Conservation (phyloP, 148 eudicot genomes). For the Salicornia ramosissima region DNA sequence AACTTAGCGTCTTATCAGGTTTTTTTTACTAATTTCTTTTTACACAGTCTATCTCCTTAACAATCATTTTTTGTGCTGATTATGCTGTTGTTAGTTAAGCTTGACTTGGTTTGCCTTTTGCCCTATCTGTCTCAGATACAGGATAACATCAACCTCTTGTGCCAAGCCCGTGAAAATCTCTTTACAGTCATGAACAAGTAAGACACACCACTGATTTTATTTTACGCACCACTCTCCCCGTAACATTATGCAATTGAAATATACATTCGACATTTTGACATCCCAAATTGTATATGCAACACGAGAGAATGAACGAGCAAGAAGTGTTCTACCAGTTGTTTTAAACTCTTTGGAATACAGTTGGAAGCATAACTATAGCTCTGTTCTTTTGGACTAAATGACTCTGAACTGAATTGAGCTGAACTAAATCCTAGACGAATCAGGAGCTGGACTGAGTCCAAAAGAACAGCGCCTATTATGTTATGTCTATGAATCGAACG, state of each 20-base stretch:
- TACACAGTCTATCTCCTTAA: neutral
- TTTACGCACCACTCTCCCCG: neutral
- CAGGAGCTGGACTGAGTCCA: no score
- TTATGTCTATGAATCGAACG: neutral
- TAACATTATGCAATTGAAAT: no score
- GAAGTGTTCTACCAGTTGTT: no score
- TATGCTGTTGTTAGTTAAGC: neutral
- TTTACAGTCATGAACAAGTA: constrained; percentile 72
- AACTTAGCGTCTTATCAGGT: constrained; percentile 82
- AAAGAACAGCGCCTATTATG: no score
- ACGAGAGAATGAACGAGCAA: no score
- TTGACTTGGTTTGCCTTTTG: constrained; percentile 8
- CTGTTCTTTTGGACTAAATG: no score
- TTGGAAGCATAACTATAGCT: no score
- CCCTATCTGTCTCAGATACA: constrained; percentile 40
- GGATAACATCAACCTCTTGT: constrained; percentile 64
- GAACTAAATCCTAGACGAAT: no score
- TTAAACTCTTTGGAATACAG: no score
- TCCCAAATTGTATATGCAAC: no score
- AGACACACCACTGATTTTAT: constrained; percentile 7
- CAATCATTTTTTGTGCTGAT: neutral
- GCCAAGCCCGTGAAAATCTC: constrained; percentile 68
- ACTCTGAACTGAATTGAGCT: no score
- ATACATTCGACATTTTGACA: no score
- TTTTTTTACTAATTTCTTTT: neutral